phyloP scores from a whole-genome alignment of 2,329 filamentous ascomycete genomes.

The Aotearoamyces nothofagi region DNA sequence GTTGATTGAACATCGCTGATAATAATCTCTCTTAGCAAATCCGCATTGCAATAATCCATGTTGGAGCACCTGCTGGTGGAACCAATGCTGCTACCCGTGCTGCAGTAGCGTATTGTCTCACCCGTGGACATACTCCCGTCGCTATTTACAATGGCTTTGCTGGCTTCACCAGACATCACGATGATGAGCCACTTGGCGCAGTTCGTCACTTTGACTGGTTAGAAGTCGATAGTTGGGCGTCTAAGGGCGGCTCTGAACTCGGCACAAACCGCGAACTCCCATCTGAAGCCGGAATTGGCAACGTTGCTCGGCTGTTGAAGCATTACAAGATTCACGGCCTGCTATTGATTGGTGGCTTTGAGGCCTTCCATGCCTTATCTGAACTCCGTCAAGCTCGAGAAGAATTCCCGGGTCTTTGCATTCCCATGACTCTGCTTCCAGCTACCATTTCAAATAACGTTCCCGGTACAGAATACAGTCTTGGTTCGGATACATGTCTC shows the following conservation, averaged over 20 bases:
- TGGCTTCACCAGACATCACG: constrained; percentile 81
- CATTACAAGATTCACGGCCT: constrained; percentile 81
- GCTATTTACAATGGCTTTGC: constrained; percentile 96
- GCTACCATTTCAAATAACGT: constrained; percentile 99
- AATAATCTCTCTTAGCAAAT: constrained; percentile 46
- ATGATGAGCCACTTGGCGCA: constrained; percentile 63
- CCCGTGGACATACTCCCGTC: constrained; percentile 80
- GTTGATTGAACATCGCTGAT: not conserved
- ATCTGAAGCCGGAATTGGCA: constrained; percentile 67
- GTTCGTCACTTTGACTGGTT: constrained; percentile 84
- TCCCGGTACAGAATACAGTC: constrained; percentile 89
- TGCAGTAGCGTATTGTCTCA: constrained; percentile 82
- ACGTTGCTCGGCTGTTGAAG: constrained; percentile 69
- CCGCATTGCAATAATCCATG: constrained; percentile 91
- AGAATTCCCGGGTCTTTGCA: constrained; percentile 72
- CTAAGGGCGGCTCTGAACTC: constrained; percentile 93
- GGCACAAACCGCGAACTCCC: constrained; percentile 93
- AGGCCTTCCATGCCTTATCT: constrained; percentile 85
- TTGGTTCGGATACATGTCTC: constrained; percentile 90
- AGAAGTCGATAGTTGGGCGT: constrained; percentile 89
- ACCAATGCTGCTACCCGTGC: constrained; percentile 96
- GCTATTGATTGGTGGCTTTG: constrained; percentile 88
- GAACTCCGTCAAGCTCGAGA: constrained; percentile 71
- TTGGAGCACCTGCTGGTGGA: constrained; percentile 88
- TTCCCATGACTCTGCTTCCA: constrained; percentile 80